These are phyloP conservation scores for Suhomyces bolitotheri DNA, from an alignment of 1,139 yeast genomes.

Conservation along the genomic window DNA sequence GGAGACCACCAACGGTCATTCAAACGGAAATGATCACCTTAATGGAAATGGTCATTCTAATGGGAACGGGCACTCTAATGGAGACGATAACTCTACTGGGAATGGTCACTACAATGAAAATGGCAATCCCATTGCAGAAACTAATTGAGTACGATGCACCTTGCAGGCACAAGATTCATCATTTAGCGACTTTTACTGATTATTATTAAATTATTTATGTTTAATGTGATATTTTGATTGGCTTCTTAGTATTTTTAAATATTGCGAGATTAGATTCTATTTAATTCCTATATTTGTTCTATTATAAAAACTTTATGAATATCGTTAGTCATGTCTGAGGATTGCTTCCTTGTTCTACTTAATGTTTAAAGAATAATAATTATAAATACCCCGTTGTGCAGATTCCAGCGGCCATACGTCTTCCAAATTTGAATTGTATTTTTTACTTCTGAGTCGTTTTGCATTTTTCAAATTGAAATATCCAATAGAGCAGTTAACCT, in stretches of 20 bases:
- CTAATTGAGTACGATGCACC: no score
- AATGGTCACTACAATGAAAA: not conserved
- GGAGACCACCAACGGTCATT: slow-evolving; percentile 6
- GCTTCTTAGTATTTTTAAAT: no score
- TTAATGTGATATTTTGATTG: no score
- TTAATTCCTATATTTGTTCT: no score
- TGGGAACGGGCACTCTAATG: slow-evolving; percentile 9
- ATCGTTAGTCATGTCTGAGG: no score
- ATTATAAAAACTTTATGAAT: no score
- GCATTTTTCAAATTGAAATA: slow-evolving; percentile 43
- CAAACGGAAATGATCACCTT: slow-evolving; percentile 9
- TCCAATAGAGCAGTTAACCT: slow-evolving; percentile 59
- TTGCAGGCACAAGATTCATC: no score
- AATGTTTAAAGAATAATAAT: slow-evolving; percentile 59
- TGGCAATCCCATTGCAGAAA: slow-evolving; percentile 6
- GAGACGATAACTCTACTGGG: slow-evolving; percentile 3
- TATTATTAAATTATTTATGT: no score
- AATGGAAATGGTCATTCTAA: slow-evolving; percentile 13
- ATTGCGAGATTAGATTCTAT: no score
- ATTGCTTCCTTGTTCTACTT: no score
- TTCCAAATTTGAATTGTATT: slow-evolving; percentile 33
- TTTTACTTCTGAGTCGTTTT: slow-evolving; percentile 19
- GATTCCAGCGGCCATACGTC: slow-evolving; percentile 64
- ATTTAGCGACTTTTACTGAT: no score
- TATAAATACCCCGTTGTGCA: slow-evolving; percentile 69